Base-by-base conservation (phyloP, 2,329 filamentous ascomycete species). In the Pseudogymnoascus sp. region DNA sequence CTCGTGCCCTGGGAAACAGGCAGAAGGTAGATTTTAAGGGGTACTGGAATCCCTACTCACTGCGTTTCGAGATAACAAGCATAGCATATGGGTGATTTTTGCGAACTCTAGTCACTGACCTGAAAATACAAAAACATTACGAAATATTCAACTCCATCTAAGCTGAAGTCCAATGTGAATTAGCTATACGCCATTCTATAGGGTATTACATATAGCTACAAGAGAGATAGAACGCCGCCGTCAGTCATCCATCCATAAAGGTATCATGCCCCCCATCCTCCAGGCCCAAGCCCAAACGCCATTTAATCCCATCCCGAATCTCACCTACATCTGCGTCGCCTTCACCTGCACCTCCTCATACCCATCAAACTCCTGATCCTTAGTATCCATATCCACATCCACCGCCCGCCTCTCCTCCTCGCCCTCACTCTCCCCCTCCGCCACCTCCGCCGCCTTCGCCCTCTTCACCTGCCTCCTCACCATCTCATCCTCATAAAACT, bases 401-500 rank as follows among this genome's bases (percentile, higher is more conserved):
- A 37, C 24, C 16, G 33, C 56, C 31, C 33, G 12, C 14, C 31
- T 66, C 1, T 72, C 74, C 3, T 72, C 73, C 1, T 75, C 75
- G 3, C 78, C 76, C 0, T 77, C 76, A 2, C 77, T 76, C 7
- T 77, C 78, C 40, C 81, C 76, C n/a, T 77, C 74, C n/a, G 78
- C 74, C 64, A 74, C 73, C 62, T 77, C 77, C 2, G 76, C 75
- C 59, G 79, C 76, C 64, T 78, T 77, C 6, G 80, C 77, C 6
- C 86, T 82, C 72, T 82, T 78, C 62, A 89, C 84, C 68, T 81
- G 81, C 40, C 85, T 82, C 24, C 82, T 72, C 65, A 88, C 78
- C 12, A 83, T 74, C 46, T 79, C 76, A 67, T 89, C 86, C 16
- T 78, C 75, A 64, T 78, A 80, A 63, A 89, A 79, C 67, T 89